Evolutionary conservation across 768 basidiomycete species (phyloP), one percentile per base, ranked within the genome.

Genomic region (Boletus insuetus): DNA sequence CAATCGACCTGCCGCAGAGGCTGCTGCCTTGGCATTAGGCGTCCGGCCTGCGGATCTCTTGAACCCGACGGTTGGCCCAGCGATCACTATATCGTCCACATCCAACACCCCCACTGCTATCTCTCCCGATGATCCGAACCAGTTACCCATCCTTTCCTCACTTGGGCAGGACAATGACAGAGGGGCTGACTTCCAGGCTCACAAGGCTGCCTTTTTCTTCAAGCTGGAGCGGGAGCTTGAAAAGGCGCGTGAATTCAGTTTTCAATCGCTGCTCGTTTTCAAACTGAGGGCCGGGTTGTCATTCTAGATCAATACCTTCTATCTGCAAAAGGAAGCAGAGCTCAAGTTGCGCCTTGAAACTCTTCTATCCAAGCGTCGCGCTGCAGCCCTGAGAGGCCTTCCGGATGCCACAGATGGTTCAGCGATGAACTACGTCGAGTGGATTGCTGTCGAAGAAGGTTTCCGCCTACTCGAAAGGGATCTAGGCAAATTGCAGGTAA

Each of bases 121-220:
- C 58, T 22, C 58, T 55, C 45, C 64, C 26, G 74, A 79, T 53
- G 82, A 78, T 50, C 75, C 76, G 41, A 77, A 70, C 29, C 75
- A 74, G 56, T 80, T 85, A 20, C 82, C 82, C 40, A 79, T 89
- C 60, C 81, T 87, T 58, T 77, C 86, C 35, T 73, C 79, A 11
- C 77, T 84, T 6, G 78, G 80, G 20, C 79, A 85, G 63, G 87
- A 91, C 66, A 81, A 82, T 31, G 87, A 87, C 61, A 76, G 91
- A 54, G 87, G 91, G 1, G 83, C 89, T 17, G 88, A 91, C 66
- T 94, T 98, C 63, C 91, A 89, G 65, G 93, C 94, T 14, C 93
- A 96, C 76, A 93, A 95, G 68, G 91, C 95, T 4, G 93, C 94
- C 2, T 99, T 98, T 79, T 98, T 99, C 79, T 98, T 97, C 82